Evolutionary conservation across 108 stramenopile genomes (phyloP), one percentile per base, ranked within the genome.

Genomic region (Skeletonema tropicum): DNA sequence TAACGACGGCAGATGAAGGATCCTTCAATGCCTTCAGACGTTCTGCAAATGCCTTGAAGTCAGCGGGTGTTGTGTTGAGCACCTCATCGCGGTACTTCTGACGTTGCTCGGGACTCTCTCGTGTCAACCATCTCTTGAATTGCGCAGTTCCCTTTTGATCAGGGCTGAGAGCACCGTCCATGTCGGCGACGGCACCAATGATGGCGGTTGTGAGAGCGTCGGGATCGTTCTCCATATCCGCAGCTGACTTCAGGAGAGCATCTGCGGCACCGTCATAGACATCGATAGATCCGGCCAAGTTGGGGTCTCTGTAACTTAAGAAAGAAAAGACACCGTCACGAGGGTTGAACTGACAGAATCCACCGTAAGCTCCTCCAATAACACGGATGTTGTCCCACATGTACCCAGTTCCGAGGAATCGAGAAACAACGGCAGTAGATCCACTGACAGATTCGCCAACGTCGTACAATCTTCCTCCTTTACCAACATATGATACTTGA

Each of bases 331-430:
- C 75, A 32, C 86, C 86, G 67, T 83, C 80, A 39, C 82, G 75
- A 10, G 92, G 94, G 70, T 88, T 84, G 80, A 97, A 97, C 32
- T 92, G 87, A 70, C 96, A 96, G 85, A 97, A 96, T 14, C 97
- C 97, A 52, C 97, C 98, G 74, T 99, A 99, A 3, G 98, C 98
- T 25, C 98, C 97, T 55, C 80, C 80, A 78, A 91, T 87, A n/a
- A 99, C 97, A 31, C 97, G 83, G 8, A 99, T 97, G 48, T 94
- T 83, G 73, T 99, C 97, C 97, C 97, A 98, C 65, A 98, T 85
- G 71, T 89, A 89, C 57, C 97, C 97, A 31, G 94, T 97, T 35
- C 94, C 79, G 29, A 99, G 87, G 76, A 88, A 97, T 48, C 89
- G 79, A 1, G 85, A 57, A 52, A 96, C 88, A 55, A 97, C 96